Base-by-base conservation (phyloP, 169 alveolate species). In the Eimeria nieschulzi region DNA sequence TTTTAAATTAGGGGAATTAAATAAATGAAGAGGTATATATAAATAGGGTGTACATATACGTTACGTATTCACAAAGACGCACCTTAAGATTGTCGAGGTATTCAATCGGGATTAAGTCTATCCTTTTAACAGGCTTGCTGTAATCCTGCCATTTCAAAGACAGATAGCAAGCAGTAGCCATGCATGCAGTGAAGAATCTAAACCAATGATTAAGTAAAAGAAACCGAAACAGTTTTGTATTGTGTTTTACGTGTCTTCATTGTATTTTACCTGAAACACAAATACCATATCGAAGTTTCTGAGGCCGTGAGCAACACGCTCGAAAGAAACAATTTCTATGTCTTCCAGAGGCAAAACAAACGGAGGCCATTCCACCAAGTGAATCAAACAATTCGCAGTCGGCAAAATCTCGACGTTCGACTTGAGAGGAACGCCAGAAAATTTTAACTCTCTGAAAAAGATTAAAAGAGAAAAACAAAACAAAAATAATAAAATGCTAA, bases 241-340 rank as follows among this genome's bases (percentile, higher is more conserved):
- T 33, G 46, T 33, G 46, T 33, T 0, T 33, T 33, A 0, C 6
- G 46, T 3, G 3, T 33, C 46, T 33, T 33, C 3, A 33, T 33
- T 33, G 68, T n/a, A 59, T 3, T n/a, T 17, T 51, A 71, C 97
- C 93, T 96, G 98, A 91, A 97, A 97, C 15, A 99, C 97, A 90
- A 99, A 97, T 17, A 98, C 98, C 98, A 99, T 97, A 94, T 99
- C 99, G 90, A 99, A 98, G 95, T 98, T 98, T 84, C 99, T 96
- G 51, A 78, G 64, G n/a, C 99, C 98, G 94, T 97, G 99, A 82
- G 97, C 98, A 7, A 99, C 99, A 85, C 99, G 96, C 95, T 99
- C 99, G 83, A 99, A 97, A 39, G 99, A 98, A 9, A 98, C 99
- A 7, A 97, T 95, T 94, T 99, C 99, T 26, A 99, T 96, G 79